These are phyloP conservation scores for Candida anglica DNA, from an alignment of 805 yeast species.

Conservation along the genomic window DNA sequence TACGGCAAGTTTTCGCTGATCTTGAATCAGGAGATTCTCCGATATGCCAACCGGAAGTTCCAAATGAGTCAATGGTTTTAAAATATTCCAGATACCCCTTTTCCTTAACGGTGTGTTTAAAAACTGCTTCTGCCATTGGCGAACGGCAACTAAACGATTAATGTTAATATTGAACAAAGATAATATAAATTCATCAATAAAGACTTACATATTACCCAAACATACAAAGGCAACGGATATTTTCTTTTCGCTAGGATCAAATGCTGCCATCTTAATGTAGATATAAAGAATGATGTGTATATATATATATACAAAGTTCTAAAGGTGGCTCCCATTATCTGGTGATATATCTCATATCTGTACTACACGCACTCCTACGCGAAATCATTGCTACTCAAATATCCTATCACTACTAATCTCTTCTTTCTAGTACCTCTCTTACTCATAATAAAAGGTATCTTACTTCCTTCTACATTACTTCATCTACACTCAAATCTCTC, in stretches of 20 bases:
- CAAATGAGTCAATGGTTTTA: constrained; percentile 73
- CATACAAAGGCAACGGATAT: constrained; percentile 84
- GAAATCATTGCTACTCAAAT: too few species aligned
- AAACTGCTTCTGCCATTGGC: constrained; percentile 97
- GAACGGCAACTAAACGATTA: constrained; percentile 68
- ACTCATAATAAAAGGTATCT: too few species aligned
- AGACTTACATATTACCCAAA: constrained; percentile 76
- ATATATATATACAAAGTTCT: too few species aligned
- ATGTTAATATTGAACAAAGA: constrained; percentile 5
- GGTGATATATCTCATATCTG: too few species aligned
- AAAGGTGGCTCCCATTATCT: too few species aligned
- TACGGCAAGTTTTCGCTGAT: constrained; percentile 61
- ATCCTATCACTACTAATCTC: too few species aligned
- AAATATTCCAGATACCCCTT: constrained; percentile 44
- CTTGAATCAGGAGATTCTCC: constrained; percentile 83
- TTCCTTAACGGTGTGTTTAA: constrained; percentile 57
- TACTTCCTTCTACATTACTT: too few species aligned
- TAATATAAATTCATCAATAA: background rate
- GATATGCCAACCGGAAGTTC: constrained; percentile 79
- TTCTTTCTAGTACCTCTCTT: too few species aligned
- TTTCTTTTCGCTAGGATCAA: constrained; percentile 16
- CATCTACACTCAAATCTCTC: too few species aligned
- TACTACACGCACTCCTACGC: too few species aligned
- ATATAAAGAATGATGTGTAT: background rate
- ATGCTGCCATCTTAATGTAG: constrained; percentile 10